Evolutionary conservation across 2,329 filamentous ascomycete species (phyloP), one percentile per base, ranked within the genome.

Genomic region (Juglanconis sp.): DNA sequence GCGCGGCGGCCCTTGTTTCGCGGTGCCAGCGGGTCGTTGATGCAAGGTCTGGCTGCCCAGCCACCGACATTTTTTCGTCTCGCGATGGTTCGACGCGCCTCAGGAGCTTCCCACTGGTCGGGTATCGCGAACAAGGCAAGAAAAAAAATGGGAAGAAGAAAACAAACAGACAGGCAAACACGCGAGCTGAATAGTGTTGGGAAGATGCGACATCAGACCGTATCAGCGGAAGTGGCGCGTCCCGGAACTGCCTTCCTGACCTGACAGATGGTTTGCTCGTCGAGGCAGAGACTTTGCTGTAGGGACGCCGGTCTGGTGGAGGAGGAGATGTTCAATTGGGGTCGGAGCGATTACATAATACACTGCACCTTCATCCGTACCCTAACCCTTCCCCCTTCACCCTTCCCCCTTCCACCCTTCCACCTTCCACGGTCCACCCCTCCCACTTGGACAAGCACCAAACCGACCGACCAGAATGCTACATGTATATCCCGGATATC

Each of bases 41-140:
- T 63, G 61, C 54, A 50, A 24, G 61, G 53, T 54, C 62, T 49
- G 60, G 44, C 62, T 24, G 58, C 54, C 61, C 62, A 64, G 62
- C 62, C 62, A 64, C 62, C 62, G 53, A 52, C 4, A 53, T 53
- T 62, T 59, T 42, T 38, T 35, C 51, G 17, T 50, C 36, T 52
- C 42, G 53, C 56, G 47, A 49, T 53, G 56, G 40, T 57, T 35
- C 55, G 46, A 51, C 34, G 36, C 24, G 35, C 17, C 9, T 47
- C 13, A 17, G 44, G 17, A 52, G 32, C 44, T 47, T 42, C 30
- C 44, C 50, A 40, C 31, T 51, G 32, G 58, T 57, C 58, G 58
- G 58, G 47, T 55, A 55, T 61, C 55, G 46, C 55, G 55, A 53
- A 48, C 36, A 51, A 48, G 47, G 53, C 31, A n/a, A 42, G 17